phyloP scores from a whole-genome alignment of 305 asterid species.

The Solanum aculeatissimum region DNA sequence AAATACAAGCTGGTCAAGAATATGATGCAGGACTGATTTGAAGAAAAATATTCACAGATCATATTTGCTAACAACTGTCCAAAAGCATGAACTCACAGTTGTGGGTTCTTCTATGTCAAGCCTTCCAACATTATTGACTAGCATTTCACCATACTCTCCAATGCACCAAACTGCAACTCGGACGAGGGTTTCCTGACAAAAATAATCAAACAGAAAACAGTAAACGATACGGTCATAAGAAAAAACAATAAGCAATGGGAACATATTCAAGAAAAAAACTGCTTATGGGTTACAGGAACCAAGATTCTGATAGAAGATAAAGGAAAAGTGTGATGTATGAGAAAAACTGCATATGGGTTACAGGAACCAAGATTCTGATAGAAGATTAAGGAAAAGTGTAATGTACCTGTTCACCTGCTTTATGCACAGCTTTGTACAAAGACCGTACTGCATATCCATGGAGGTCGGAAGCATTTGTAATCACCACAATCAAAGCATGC shows the following conservation, averaged over 20 bases:
- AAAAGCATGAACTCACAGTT: constrained; percentile 54
- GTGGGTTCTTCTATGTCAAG: constrained; percentile 74
- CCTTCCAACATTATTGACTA: constrained; percentile 60
- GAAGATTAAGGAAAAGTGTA: neutral
- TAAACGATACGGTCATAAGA: neutral
- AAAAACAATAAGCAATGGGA: neutral
- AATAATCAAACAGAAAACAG: neutral
- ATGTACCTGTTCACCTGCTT: constrained; percentile 68
- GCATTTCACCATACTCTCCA: constrained; percentile 94
- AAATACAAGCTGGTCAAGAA: neutral
- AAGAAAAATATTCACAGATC: neutral
- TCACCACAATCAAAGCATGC: constrained; percentile 88
- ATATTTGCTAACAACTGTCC: neutral
- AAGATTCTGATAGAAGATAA: neutral
- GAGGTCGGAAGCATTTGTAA: constrained; percentile 83
- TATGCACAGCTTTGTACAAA: constrained; percentile 64
- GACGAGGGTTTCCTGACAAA: constrained; percentile 73
- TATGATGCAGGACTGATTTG: neutral
- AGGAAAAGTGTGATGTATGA: neutral
- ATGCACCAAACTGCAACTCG: constrained; percentile 98
- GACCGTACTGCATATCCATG: constrained; percentile 88
- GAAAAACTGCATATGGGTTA: neutral
- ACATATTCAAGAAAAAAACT: neutral
- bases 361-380: neutral
- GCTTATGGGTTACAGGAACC: neutral